phyloP scores from a whole-genome alignment of 495 filamentous ascomycete species.

The Podospora pseudoanserina region DNA sequence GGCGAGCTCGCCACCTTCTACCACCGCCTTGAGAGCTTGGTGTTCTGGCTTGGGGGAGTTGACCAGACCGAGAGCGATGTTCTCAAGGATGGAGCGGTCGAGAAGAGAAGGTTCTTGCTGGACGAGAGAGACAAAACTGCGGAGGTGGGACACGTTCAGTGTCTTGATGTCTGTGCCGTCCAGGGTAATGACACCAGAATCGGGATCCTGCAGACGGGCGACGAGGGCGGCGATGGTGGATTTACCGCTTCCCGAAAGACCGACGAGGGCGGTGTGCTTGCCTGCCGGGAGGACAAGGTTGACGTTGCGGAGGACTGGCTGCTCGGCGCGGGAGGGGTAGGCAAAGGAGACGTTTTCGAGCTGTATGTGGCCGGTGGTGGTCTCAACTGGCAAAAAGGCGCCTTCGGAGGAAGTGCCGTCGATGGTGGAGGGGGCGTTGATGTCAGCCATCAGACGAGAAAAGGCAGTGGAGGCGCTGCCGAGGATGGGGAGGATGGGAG shows the following conservation, averaged over 20 bases:
- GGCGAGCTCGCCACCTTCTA: constrained; percentile 15
- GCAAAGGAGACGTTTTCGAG: constrained; percentile 78
- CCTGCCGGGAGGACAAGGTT: constrained; percentile 73
- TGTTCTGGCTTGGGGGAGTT: constrained; percentile 52
- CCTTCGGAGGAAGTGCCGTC: constrained; percentile 64
- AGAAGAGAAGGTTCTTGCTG: constrained; percentile 66
- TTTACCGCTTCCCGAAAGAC: constrained; percentile 59
- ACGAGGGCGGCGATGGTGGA: constrained; percentile 76
- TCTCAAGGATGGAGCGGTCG: constrained; percentile 63
- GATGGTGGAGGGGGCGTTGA: constrained; percentile 76
- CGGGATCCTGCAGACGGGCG: constrained; percentile 36
- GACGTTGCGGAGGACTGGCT: constrained; percentile 75
- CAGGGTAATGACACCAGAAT: constrained; percentile 25
- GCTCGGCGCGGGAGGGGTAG: constrained; percentile 86
- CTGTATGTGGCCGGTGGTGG: constrained; percentile 69
- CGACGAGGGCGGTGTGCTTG: constrained; percentile 76
- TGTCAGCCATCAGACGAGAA: constrained; percentile 82
- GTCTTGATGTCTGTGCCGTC: constrained; percentile 52
- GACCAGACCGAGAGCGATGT: constrained; percentile 62
- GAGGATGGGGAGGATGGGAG: constrained; percentile 69
- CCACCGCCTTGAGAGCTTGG: constrained; percentile 21
- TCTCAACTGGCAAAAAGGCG: constrained; percentile 56
- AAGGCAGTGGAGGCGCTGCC: constrained; percentile 74
- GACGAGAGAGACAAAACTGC: constrained; percentile 58
- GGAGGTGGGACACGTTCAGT: constrained; percentile 54